A percentile compares a stretch with the other conserved stretches of the same genome.
phyloP scores from a whole-genome alignment of 176 grass and related monocot genomes.

The Luzula sylvatica region DNA sequence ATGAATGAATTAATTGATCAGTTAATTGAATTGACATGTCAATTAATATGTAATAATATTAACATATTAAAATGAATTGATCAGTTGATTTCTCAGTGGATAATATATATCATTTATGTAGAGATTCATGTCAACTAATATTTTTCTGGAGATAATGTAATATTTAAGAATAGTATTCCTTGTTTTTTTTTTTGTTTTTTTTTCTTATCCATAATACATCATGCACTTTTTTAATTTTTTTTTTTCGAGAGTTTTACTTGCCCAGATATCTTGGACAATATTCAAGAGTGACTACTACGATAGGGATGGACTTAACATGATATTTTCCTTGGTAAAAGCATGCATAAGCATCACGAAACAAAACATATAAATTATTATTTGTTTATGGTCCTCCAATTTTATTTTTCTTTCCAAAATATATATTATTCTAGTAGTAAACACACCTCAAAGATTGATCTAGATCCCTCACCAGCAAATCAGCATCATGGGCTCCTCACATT shows the following conservation, averaged over 20 bases:
- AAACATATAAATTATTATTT: background rate
- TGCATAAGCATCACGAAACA: slow-evolving; percentile 14
- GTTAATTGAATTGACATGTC: no score
- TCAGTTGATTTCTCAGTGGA: no score
- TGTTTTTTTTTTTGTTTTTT: background rate
- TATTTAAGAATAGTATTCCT: no score
- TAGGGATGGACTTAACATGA: background rate
- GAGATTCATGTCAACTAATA: no score
- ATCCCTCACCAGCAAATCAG: slow-evolving; percentile 18
- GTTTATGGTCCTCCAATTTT: no score
- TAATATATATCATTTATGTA: no score
- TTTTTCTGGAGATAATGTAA: no score
- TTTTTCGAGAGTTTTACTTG: slow-evolving; percentile 2
- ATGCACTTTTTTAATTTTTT: background rate
- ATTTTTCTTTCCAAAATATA: no score
- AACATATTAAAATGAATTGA: no score
- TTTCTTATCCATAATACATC: background rate
- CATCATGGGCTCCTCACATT: slow-evolving; percentile 27
- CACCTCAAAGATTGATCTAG: slow-evolving; percentile 4
- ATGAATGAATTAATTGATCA: no score
- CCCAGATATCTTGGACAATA: background rate
- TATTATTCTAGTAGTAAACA: background rate
- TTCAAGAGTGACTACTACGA: background rate
- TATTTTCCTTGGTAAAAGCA: background rate
- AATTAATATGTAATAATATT: no score